phyloP scores from a whole-genome alignment of 176 grass and related monocot genomes.

The Paspalum vaginatum region DNA sequence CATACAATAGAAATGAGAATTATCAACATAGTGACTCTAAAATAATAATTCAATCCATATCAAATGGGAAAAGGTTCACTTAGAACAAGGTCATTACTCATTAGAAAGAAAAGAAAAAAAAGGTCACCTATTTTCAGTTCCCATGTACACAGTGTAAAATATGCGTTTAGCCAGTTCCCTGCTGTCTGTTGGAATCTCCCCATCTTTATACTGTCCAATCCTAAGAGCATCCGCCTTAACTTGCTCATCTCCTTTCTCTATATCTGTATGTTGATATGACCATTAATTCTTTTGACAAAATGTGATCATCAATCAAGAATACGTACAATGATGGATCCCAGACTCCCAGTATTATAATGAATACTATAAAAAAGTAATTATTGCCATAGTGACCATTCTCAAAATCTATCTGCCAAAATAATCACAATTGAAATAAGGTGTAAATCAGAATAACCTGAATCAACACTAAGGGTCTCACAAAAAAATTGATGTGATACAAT shows the following conservation, averaged over 20 bases:
- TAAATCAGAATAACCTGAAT: background rate
- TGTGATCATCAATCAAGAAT: background rate
- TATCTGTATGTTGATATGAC: constrained; percentile 63
- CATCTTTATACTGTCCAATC: constrained; percentile 89
- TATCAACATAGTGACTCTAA: constrained; percentile 1
- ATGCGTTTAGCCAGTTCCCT: constrained; percentile 76
- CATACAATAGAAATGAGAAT: constrained; percentile 21
- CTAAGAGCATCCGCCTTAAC: constrained; percentile 84
- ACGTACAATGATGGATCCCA: background rate
- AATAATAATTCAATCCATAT: background rate
- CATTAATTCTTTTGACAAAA: constrained; percentile 1
- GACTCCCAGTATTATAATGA: background rate
- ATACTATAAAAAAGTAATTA: constrained; percentile 11
- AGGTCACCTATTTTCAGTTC: constrained; percentile 84
- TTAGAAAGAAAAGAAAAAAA: constrained; percentile 24
- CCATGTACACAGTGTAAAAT: constrained; percentile 98
- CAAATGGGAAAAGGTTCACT: background rate
- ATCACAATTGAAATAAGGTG: constrained; percentile 1
- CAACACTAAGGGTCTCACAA: background rate
- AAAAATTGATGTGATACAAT: background rate
- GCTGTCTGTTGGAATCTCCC: constrained; percentile 77
- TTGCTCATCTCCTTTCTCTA: constrained; percentile 92
- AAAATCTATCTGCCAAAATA: background rate
- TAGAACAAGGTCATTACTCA: constrained; percentile 12
- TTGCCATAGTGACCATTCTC: background rate